Evolutionary conservation across 1,139 yeast genomes (phyloP).

Genomic region (Geotrichum australiense): DNA sequence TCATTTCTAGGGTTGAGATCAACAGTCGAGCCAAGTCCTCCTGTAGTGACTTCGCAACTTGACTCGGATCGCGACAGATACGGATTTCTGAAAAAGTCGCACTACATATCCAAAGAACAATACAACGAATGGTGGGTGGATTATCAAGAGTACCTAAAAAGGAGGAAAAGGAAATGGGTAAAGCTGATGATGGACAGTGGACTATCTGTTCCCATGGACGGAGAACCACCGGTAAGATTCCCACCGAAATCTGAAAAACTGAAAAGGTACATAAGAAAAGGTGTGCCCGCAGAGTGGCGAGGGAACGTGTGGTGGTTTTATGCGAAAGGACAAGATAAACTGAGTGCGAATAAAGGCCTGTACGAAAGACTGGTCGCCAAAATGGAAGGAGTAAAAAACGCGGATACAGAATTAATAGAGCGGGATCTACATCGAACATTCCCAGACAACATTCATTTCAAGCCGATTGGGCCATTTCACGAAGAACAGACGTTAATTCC

Average conservation of each 20-base stretch:
- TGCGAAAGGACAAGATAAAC: conserved; percentile 77
- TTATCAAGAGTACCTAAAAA: conserved; percentile 53
- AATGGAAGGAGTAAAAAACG: conserved; percentile 43
- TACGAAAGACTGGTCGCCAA: conserved; percentile 61
- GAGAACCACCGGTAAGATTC: conserved; percentile 43
- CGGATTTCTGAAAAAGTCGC: conserved; percentile 69
- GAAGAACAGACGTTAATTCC: conserved; percentile 56
- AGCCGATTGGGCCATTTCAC: conserved; percentile 24
- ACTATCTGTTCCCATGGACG: conserved; percentile 33
- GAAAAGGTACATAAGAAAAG: conserved; percentile 79
- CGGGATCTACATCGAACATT: conserved; percentile 88
- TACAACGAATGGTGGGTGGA: conserved; percentile 69
- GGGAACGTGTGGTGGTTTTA: conserved; percentile 96
- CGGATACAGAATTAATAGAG: conserved; percentile 84
- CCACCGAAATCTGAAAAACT: conserved; percentile 82
- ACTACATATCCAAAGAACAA: conserved; percentile 45
- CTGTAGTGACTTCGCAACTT: neutral
- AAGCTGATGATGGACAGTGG: conserved; percentile 62
- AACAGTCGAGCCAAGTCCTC: neutral
- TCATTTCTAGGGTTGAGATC: neutral
- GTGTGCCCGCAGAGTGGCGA: conserved; percentile 95
- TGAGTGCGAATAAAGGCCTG: conserved; percentile 62
- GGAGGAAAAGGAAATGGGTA: conserved; percentile 73
- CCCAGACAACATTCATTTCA: conserved; percentile 86
- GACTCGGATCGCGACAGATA: conserved; percentile 52